Conservation (phyloP, 1,284 basidiomycete genomes). For the Cystobasidiaceae sp. region DNA sequence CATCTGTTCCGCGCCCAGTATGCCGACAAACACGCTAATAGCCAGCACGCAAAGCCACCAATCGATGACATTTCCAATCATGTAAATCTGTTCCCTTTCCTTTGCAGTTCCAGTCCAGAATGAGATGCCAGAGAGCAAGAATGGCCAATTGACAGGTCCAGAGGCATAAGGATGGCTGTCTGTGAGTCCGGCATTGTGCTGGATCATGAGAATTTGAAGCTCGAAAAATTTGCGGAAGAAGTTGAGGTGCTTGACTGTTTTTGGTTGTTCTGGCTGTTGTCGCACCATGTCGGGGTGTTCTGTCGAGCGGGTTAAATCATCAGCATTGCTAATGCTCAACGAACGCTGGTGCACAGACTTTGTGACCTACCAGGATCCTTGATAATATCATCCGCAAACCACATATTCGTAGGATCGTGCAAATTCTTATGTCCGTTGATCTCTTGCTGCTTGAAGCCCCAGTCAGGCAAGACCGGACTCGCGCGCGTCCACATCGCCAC, state of each 20-base stretch:
- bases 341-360: too few relatives aligned
- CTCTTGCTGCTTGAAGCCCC: constrained; percentile 96
- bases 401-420: constrained; percentile 72
- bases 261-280: constrained; percentile 51
- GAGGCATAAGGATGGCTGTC: constrained; percentile 93
- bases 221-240: constrained; percentile 95
- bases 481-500: constrained; percentile 91
- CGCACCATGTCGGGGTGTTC: constrained; percentile 17
- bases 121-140: constrained; percentile 87
- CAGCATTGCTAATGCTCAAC: too few relatives aligned
- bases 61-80: constrained; percentile 86
- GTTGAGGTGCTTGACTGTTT: constrained; percentile 70
- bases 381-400: constrained; percentile 82
- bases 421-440: constrained; percentile 96
- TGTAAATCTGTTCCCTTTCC: constrained; percentile 84
- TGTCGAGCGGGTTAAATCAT: too few relatives aligned
- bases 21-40: constrained; percentile 80
- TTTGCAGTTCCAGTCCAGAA: constrained; percentile 90
- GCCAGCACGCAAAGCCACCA: constrained; percentile 92
- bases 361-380: constrained; percentile 50
- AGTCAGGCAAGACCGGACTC: constrained; percentile 73
- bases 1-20: constrained; percentile 80
- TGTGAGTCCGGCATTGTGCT: constrained; percentile 94
- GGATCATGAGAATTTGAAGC: constrained; percentile 89
- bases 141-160: constrained; percentile 94